A percentile compares a stretch with the other conserved stretches of the same genome.
Evolutionary conservation across 768 basidiomycete genomes (phyloP).

Genomic region (Mycena galericulata): DNA sequence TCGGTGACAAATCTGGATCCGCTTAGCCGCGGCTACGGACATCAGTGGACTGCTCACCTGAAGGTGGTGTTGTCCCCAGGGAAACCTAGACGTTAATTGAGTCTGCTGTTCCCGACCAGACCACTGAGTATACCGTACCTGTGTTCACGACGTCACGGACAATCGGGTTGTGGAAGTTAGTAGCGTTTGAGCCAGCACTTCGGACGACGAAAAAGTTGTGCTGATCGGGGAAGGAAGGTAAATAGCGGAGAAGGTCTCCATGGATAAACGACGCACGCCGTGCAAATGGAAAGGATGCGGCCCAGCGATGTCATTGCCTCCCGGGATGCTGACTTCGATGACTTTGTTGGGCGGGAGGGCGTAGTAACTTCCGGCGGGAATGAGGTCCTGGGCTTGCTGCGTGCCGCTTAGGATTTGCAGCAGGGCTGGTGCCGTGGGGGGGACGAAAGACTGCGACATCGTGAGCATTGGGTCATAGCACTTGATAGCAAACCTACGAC

Average conservation of each 20-base stretch:
- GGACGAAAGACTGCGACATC: conserved; percentile 38
- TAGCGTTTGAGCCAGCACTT: conserved; percentile 39
- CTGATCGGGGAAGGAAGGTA: conserved; percentile 26
- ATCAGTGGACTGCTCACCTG: neutral
- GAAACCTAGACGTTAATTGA: neutral
- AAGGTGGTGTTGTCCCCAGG: conserved; percentile 27
- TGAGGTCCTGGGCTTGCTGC: conserved; percentile 44
- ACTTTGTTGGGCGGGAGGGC: conserved; percentile 53
- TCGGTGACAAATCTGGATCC: conserved; percentile 27
- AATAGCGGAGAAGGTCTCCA: neutral
- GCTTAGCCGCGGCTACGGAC: neutral
- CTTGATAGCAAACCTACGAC: too few relatives aligned
- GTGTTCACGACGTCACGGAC: conserved; percentile 30
- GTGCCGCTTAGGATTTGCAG: conserved; percentile 60
- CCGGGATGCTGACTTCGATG: conserved; percentile 54
- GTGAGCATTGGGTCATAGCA: too few relatives aligned
- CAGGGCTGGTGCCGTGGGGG: conserved; percentile 55
- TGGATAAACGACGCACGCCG: conserved; percentile 17
- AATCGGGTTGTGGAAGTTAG: conserved; percentile 54
- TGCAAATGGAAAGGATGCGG: conserved; percentile 34
- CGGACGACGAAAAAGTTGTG: conserved; percentile 48
- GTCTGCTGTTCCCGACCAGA: neutral
- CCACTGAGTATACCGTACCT: neutral
- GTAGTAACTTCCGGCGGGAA: conserved; percentile 50
- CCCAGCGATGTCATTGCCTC: conserved; percentile 22